Conservation (phyloP, 2,329 filamentous ascomycete genomes). For the Paraconiothyrium sp. region DNA sequence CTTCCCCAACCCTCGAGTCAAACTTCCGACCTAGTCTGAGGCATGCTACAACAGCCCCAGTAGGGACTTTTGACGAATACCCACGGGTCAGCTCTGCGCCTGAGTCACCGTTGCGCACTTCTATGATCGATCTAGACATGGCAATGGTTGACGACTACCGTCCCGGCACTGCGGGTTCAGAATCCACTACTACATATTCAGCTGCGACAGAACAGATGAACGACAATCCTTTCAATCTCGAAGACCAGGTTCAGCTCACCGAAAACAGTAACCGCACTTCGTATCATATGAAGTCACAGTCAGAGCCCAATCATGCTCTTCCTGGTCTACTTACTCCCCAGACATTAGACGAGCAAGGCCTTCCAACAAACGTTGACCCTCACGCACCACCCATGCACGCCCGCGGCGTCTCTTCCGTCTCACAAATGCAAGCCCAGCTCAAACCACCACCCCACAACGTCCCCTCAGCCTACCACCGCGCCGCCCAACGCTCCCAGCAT, state of each 20-base stretch:
- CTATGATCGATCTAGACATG: slow-evolving; percentile 57
- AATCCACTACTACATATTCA: slow-evolving; percentile 45
- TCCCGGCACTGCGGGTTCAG: slow-evolving; percentile 55
- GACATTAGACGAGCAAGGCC: slow-evolving; percentile 47
- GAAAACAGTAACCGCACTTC: slow-evolving; percentile 50
- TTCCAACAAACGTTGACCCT: slow-evolving; percentile 40
- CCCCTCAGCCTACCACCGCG: slow-evolving; percentile 28
- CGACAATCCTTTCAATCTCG: slow-evolving; percentile 61
- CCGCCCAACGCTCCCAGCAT: slow-evolving; percentile 41
- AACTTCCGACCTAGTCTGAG: slow-evolving; percentile 52
- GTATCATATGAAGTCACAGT: slow-evolving; percentile 52
- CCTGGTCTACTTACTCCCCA: slow-evolving; percentile 49
- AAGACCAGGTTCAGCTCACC: slow-evolving; percentile 54
- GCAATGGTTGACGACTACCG: slow-evolving; percentile 54
- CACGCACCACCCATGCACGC: slow-evolving; percentile 44
- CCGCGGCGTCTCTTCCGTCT: slow-evolving; percentile 47
- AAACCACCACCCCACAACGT: slow-evolving; percentile 36
- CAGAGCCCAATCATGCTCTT: slow-evolving; percentile 50
- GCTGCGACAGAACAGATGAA: slow-evolving; percentile 51
- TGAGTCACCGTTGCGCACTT: slow-evolving; percentile 48
- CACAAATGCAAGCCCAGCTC: slow-evolving; percentile 41
- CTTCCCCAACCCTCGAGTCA: slow-evolving; percentile 43
- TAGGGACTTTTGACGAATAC: slow-evolving; percentile 51
- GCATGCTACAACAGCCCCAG: slow-evolving; percentile 54
- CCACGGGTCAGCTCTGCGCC: slow-evolving; percentile 46